Evolutionary conservation across 768 basidiomycete species (phyloP), one percentile per base, ranked within the genome.

Genomic region (Dioszegia crocea): DNA sequence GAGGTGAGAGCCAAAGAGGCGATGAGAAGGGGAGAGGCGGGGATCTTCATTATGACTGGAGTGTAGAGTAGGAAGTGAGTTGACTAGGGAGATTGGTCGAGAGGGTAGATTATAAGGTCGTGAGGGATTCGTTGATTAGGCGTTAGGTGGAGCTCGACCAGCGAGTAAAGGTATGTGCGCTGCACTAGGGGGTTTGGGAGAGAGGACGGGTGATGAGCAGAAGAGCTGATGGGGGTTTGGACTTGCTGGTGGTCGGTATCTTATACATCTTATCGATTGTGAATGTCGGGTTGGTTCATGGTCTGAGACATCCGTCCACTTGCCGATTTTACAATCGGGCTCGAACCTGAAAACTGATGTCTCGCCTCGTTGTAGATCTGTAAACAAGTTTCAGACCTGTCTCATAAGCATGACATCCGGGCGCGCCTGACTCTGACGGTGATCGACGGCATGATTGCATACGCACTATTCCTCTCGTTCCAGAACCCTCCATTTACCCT

Each of bases 381-480:
- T 17, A 26, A 23, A 48, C 45, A 48, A 14, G 29, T 48, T 29
- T 48, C 47, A 30, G 26, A 17, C 24, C 47, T 48, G 47, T 48
- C 29, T 48, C 47, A 48, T 48, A 3, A 48, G 56, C 46, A 14
- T 14, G 29, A 49, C 30, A 54, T 55, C 27, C 19, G 11, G 14
- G 30, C 29, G 62, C 43, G 23, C 56, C 59, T 31, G 61, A 38
- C 40, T 43, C 36, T n/a, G 30, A 57, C 33, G 64, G 38, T 12
- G 43, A 45, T 43, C 62, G 59, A n/a, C 62, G 61, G 21, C 8
- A 8, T 9, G 24, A 62, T 64, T 24, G 69, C 68, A 11, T 21
- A 19, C 33, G 40, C 38, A n/a, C n/a, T n/a, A 53, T 40, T 75
- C 74, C 21, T 68, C 70, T 17, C 46, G 50, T 45, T 75, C 67